Conservation (phyloP, 2,329 filamentous ascomycete species). For the Leptographium lundbergii region DNA sequence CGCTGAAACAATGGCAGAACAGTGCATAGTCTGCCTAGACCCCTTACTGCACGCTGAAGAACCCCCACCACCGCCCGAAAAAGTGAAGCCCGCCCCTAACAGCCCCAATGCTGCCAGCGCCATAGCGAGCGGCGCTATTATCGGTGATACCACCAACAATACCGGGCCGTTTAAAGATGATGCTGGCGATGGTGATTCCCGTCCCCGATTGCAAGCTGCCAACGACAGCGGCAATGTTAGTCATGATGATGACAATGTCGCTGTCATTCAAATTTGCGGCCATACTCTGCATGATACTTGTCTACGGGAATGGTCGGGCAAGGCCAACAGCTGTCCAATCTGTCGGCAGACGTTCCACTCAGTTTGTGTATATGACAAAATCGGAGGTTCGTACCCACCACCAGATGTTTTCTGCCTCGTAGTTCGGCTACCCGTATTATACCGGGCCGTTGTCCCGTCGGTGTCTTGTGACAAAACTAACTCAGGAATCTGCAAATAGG, state of each 20-base stretch:
- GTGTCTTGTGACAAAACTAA: not conserved
- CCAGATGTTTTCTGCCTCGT: not conserved
- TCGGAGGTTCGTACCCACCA: slow-evolving; percentile 49
- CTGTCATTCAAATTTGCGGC: slow-evolving; percentile 61
- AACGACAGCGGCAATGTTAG: not conserved
- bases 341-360: slow-evolving; percentile 85
- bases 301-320: slow-evolving; percentile 85
- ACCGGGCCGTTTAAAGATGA: not conserved
- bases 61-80: slow-evolving; percentile 13
- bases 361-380: slow-evolving; percentile 68
- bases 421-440: not conserved
- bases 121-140: not conserved
- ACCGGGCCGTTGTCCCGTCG: not conserved
- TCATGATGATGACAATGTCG: slow-evolving; percentile 32
- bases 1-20: slow-evolving; percentile 37
- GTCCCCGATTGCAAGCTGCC: not conserved
- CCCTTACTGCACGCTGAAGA: slow-evolving; percentile 29
- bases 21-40: slow-evolving; percentile 60
- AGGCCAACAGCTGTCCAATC: slow-evolving; percentile 96
- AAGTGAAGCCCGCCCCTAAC: slow-evolving; percentile 2
- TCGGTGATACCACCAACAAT: not conserved
- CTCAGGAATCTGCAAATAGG: slow-evolving; percentile 24
- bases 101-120: slow-evolving; percentile 1
- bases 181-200: not conserved
- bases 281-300: slow-evolving; percentile 90